phyloP scores from a whole-genome alignment of 192 early-diverging fungal species.

The Coemansia erecta region DNA sequence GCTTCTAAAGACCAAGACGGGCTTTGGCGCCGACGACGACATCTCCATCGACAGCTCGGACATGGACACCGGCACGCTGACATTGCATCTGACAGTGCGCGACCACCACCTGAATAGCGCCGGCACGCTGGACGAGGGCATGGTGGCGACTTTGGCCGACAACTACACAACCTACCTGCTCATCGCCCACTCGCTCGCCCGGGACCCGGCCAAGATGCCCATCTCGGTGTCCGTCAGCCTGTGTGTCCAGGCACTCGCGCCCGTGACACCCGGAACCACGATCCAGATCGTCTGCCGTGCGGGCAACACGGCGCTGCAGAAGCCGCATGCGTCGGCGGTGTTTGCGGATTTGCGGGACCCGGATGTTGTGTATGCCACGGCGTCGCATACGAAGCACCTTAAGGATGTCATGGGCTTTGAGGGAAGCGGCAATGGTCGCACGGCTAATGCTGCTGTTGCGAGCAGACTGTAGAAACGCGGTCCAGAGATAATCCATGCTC shows the following conservation, averaged over 20 bases:
- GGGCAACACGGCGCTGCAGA: neutral
- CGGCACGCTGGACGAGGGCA: constrained; percentile 39
- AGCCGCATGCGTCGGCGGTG: constrained; percentile 24
- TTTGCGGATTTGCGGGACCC: constrained; percentile 16
- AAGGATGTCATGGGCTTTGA: constrained; percentile 26
- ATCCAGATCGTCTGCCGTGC: constrained; percentile 21
- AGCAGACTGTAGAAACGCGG: neutral
- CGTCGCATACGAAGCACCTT: constrained; percentile 27
- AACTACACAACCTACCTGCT: constrained; percentile 38
- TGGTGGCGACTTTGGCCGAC: constrained; percentile 38
- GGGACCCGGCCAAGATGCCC: constrained; percentile 14
- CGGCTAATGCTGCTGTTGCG: too few species aligned
- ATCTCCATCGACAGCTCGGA: constrained; percentile 5
- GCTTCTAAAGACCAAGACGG: constrained; percentile 4
- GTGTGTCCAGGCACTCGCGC: constrained; percentile 23
- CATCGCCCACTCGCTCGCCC: constrained; percentile 15
- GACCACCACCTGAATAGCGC: constrained; percentile 22
- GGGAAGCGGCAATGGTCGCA: constrained; percentile 6
- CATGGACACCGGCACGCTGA: constrained; percentile 6
- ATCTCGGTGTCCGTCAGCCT: constrained; percentile 36
- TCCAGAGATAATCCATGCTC: too few species aligned
- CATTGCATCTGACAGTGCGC: constrained; percentile 12
- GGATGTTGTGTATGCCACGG: constrained; percentile 28
- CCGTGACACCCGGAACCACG: constrained; percentile 14
- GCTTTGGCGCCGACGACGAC: constrained; percentile 16